Evolutionary conservation across 1,139 yeast genomes (phyloP).

Genomic region (Saccharomyces pastorianus): DNA sequence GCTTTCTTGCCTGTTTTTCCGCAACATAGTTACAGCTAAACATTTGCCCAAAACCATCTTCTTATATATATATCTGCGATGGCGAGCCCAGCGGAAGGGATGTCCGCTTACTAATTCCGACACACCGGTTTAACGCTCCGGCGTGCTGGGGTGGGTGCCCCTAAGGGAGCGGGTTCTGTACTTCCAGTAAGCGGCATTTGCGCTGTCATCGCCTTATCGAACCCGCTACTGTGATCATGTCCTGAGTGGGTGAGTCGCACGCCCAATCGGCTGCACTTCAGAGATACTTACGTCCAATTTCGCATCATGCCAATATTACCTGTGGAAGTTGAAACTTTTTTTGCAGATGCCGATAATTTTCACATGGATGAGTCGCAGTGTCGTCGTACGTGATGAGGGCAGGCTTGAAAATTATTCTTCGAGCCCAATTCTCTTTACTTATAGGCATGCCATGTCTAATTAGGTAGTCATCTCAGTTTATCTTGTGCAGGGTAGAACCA

Average conservation of each 20-base stretch:
- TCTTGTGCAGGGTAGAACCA: background rate
- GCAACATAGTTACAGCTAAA: background rate
- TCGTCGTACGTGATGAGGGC: background rate
- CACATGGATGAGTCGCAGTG: background rate
- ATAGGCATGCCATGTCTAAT: background rate
- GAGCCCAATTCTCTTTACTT: background rate
- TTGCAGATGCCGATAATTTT: background rate
- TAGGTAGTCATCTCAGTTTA: background rate
- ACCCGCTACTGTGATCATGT: background rate
- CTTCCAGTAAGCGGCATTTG: background rate
- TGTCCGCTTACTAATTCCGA: background rate
- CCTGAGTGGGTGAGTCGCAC: background rate
- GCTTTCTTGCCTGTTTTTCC: background rate
- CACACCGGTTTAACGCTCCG: background rate
- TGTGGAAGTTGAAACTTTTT: background rate
- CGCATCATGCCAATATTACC: background rate
- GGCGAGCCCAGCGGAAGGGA: background rate
- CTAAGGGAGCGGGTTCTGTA: background rate
- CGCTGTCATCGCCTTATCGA: background rate
- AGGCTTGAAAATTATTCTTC: background rate
- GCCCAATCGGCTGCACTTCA: background rate
- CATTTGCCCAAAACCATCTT: background rate
- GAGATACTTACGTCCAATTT: background rate
- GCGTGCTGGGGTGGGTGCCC: background rate
- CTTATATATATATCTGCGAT: background rate